These are phyloP conservation scores for Solanum acaule DNA, from an alignment of 257 asterid species.

Conservation along the genomic window DNA sequence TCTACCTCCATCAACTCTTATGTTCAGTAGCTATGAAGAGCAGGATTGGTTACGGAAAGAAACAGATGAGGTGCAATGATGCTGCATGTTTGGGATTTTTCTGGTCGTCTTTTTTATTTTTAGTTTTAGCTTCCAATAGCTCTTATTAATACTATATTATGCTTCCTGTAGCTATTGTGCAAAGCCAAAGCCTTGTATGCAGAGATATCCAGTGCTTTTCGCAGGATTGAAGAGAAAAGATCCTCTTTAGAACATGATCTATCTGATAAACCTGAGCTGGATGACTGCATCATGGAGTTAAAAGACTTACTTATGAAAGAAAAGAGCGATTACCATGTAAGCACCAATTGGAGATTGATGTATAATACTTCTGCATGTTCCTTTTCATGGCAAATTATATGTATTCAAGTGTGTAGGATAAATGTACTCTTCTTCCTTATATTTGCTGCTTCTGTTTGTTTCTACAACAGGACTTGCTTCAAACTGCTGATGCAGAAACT, in stretches of 20 bases:
- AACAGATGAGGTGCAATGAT: constrained; percentile 51
- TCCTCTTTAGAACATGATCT: constrained; percentile 33
- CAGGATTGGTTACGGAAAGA: constrained; percentile 63
- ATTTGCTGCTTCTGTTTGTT: background rate
- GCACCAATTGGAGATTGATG: background rate
- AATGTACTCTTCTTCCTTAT: background rate
- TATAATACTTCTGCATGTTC: background rate
- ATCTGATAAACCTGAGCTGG: constrained; percentile 41
- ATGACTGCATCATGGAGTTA: constrained; percentile 42
- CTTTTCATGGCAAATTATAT: background rate
- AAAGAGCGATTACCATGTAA: constrained; percentile 42
- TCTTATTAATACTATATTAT: background rate
- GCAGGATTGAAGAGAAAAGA: constrained; percentile 34
- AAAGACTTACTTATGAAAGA: constrained; percentile 47
- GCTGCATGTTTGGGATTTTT: background rate
- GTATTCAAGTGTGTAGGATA: background rate
- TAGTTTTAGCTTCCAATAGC: background rate
- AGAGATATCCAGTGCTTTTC: constrained; percentile 52
- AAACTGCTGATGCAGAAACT: constrained; percentile 16
- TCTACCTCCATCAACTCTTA: constrained; percentile 78
- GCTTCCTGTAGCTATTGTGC: constrained; percentile 48
- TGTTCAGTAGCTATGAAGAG: constrained; percentile 47
- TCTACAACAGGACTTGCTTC: constrained; percentile 45
- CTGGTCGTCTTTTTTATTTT: background rate
- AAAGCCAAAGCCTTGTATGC: constrained; percentile 61